phyloP scores from a whole-genome alignment of 1,284 basidiomycete genomes.

The Apiotrichum sp. region DNA sequence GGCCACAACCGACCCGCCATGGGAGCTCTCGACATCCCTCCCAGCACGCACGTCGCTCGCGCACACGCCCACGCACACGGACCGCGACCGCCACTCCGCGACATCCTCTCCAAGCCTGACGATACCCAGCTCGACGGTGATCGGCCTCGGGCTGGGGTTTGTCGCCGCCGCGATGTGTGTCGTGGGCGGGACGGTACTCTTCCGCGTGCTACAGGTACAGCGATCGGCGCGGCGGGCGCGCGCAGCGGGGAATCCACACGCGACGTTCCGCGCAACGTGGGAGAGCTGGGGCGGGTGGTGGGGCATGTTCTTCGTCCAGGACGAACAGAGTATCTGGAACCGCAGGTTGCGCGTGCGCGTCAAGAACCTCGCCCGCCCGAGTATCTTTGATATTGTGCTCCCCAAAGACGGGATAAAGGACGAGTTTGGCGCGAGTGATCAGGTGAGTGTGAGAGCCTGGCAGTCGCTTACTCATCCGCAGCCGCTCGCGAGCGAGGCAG shows the following conservation, averaged over 20 bases:
- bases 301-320: conserved; percentile 10
- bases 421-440: not conserved
- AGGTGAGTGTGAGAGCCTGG: conserved; percentile 4
- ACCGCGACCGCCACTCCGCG: not conserved
- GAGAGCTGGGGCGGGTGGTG: conserved; percentile 17
- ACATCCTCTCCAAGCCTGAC: not conserved
- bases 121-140: conserved; percentile 15
- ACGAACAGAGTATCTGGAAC: not conserved
- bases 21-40: too few relatives aligned
- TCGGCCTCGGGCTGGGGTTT: conserved; percentile 26
- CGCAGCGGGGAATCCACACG: not conserved
- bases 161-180: conserved; percentile 17
- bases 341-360: not conserved
- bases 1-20: too few relatives aligned
- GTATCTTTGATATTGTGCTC: not conserved
- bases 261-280: conserved; percentile 19
- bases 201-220: conserved; percentile 9
- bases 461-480: not conserved
- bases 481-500: conserved; percentile 2
- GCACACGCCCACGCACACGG: not conserved
- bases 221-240: not conserved
- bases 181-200: conserved; percentile 4
- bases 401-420: not conserved
- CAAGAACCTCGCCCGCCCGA: not conserved
- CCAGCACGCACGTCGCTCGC: not conserved